Conservation (phyloP, 305 asterid genomes). For the Striga hermonthica region DNA sequence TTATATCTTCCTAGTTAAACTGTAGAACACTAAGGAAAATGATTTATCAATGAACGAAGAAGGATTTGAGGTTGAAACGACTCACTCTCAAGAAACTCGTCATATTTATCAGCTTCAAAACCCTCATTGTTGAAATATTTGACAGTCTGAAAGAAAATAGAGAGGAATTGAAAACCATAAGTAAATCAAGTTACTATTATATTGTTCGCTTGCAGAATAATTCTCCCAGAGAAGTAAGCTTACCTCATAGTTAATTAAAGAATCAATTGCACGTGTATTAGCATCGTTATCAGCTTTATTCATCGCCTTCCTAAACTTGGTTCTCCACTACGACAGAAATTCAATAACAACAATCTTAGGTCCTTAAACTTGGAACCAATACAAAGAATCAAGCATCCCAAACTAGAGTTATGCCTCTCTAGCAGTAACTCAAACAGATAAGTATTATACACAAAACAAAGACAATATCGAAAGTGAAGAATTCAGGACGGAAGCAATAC, state of each 20-base stretch:
- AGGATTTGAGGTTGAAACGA: constrained; percentile 28
- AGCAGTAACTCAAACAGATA: constrained; percentile 10
- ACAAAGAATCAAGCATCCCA: constrained; percentile 17
- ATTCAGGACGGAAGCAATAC: constrained; percentile 6
- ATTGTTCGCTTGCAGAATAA: constrained; percentile 25
- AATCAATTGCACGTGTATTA: constrained; percentile 81
- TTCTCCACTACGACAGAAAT: constrained; percentile 74
- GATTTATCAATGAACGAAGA: constrained; percentile 18
- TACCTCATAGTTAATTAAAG: constrained; percentile 95
- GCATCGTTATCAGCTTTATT: constrained; percentile 98
- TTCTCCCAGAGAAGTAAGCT: constrained; percentile 30
- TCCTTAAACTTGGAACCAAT: background rate
- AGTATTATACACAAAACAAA: background rate
- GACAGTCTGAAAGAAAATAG: constrained; percentile 71
- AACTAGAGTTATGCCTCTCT: constrained; percentile 14
- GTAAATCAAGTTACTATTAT: constrained; percentile 15
- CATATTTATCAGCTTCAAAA: constrained; percentile 85
- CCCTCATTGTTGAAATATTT: constrained; percentile 93
- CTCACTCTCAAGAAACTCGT: constrained; percentile 84
- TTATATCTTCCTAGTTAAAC: constrained; percentile 6
- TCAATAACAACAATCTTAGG: constrained; percentile 23
- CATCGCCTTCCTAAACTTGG: constrained; percentile 93
- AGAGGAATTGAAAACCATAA: constrained; percentile 27
- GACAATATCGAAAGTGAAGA: background rate
- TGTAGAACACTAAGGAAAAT: constrained; percentile 6